Conservation (phyloP, 805 yeast species). For the Priceomyces medius region DNA sequence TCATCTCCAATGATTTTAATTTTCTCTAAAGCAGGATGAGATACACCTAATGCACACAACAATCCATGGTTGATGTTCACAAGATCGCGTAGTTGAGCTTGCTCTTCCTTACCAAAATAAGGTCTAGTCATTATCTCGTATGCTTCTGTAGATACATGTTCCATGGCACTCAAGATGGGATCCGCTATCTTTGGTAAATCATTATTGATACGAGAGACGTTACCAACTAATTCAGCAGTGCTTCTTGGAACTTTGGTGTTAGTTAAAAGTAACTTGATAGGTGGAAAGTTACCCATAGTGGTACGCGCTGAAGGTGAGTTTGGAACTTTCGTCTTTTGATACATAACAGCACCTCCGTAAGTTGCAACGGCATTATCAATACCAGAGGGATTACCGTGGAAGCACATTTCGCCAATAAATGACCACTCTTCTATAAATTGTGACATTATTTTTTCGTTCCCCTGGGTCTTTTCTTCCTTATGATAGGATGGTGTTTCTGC, state of each 20-base stretch:
- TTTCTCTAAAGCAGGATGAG: constrained; percentile 86
- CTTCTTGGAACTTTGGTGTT: constrained; percentile 86
- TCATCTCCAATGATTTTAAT: constrained; percentile 67
- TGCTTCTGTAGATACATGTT: constrained; percentile 68
- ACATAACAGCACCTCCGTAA: constrained; percentile 92
- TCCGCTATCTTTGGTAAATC: constrained; percentile 55
- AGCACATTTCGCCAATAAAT: constrained; percentile 88
- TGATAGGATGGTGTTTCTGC: constrained; percentile 38
- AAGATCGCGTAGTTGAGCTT: constrained; percentile 50
- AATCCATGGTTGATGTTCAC: constrained; percentile 85
- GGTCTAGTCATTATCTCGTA: constrained; percentile 60
- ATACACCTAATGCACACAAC: constrained; percentile 81
- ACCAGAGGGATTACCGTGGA: constrained; percentile 96
- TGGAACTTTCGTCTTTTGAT: constrained; percentile 61
- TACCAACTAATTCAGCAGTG: constrained; percentile 79
- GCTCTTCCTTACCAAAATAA: constrained; percentile 41
- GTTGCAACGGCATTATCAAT: constrained; percentile 96
- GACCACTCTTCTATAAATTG: constrained; percentile 83
- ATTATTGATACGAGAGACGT: constrained; percentile 58
- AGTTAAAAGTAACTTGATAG: constrained; percentile 69
- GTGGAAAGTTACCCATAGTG: constrained; percentile 71
- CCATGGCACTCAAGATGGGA: constrained; percentile 74
- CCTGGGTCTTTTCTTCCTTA: constrained; percentile 28
- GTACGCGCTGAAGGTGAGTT: constrained; percentile 59
- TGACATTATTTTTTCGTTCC: constrained; percentile 42